phyloP scores from a whole-genome alignment of 2,329 filamentous ascomycete genomes.

The Metarhizium brunneum region DNA sequence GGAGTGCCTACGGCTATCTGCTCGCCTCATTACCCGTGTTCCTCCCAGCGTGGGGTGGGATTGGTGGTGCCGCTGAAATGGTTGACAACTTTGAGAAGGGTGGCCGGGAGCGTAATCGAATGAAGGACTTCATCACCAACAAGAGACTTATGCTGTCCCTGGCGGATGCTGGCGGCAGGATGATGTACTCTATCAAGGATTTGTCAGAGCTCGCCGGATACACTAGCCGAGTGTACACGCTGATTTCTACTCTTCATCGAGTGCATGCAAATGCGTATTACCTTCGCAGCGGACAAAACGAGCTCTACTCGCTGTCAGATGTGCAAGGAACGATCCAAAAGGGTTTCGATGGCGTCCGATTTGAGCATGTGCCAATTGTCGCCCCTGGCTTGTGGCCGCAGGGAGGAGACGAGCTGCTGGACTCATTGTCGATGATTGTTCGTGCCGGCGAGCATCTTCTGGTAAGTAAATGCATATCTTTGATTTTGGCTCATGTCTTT shows the following conservation, averaged over 20 bases:
- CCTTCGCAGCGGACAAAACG: slow-evolving; percentile 54
- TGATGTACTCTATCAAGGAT: slow-evolving; percentile 99
- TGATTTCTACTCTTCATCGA: slow-evolving; percentile 89
- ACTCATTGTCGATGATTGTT: slow-evolving; percentile 81
- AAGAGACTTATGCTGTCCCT: slow-evolving; percentile 96
- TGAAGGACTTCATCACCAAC: slow-evolving; percentile 99
- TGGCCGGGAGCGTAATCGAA: slow-evolving; percentile 69
- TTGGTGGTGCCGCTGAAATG: slow-evolving; percentile 65
- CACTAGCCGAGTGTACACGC: slow-evolving; percentile 88
- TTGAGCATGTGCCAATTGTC: slow-evolving; percentile 89
- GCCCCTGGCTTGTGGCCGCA: slow-evolving; percentile 82
- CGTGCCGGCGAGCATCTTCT: slow-evolving; percentile 86
- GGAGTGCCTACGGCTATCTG: slow-evolving; percentile 95
- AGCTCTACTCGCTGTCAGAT: slow-evolving; percentile 83
- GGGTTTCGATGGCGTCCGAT: slow-evolving; percentile 86
- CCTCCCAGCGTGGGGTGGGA: slow-evolving; percentile 84
- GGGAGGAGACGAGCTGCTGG: slow-evolving; percentile 84
- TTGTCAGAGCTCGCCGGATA: slow-evolving; percentile 91
- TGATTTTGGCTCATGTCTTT: not conserved
- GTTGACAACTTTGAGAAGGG: slow-evolving; percentile 38
- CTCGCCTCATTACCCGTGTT: slow-evolving; percentile 90
- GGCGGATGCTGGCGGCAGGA: slow-evolving; percentile 88
- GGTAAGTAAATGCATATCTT: slow-evolving; percentile 23
- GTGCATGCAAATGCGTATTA: slow-evolving; percentile 88
- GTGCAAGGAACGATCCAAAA: slow-evolving; percentile 89